A percentile compares a stretch with the other conserved stretches of the same genome.
Evolutionary conservation across 2,329 filamentous ascomycete genomes (phyloP).

Genomic region (Blastomyces percursus): DNA sequence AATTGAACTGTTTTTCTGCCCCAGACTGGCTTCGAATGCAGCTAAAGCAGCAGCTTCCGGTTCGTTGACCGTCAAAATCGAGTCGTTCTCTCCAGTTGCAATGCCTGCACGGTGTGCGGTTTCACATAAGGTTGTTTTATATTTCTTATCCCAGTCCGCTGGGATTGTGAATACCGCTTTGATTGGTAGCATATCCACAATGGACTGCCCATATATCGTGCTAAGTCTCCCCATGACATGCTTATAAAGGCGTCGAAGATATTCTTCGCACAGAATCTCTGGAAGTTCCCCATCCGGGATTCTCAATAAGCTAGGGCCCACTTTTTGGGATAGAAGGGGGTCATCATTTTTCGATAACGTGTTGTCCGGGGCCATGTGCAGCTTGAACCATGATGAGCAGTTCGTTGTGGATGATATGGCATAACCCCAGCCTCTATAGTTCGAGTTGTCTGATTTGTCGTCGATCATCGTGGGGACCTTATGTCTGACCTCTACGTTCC

Average conservation of each 20-base stretch:
- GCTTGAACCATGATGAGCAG: conserved; percentile 15
- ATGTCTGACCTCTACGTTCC: conserved; percentile 3
- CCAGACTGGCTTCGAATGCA: conserved; percentile 6
- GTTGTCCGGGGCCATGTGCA: conserved; percentile 10
- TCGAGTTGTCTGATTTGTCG: conserved; percentile 14
- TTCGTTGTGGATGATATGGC: conserved; percentile 6
- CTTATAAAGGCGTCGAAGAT: conserved; percentile 4
- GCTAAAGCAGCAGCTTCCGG: conserved; percentile 15
- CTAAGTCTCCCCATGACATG: conserved; percentile 9
- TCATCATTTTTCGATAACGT: conserved; percentile 10
- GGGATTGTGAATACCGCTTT: conserved; percentile 15
- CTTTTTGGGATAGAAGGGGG: conserved; percentile 9
- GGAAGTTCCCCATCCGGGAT: conserved; percentile 11
- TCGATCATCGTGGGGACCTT: conserved; percentile 14
- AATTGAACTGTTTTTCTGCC: neutral
- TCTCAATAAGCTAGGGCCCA: conserved; percentile 9
- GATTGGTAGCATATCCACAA: conserved; percentile 6
- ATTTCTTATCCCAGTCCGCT: conserved; percentile 13
- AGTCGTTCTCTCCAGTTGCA: conserved; percentile 8
- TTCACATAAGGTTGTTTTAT: conserved; percentile 6
- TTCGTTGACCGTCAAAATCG: conserved; percentile 13
- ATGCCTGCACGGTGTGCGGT: conserved; percentile 14
- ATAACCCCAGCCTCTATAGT: conserved; percentile 25
- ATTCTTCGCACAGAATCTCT: conserved; percentile 8
- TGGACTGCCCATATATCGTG: neutral